Evolutionary conservation across 2,329 filamentous ascomycete genomes (phyloP), one percentile per base, ranked within the genome.

Genomic region (Lecanoromycetidae sp.): DNA sequence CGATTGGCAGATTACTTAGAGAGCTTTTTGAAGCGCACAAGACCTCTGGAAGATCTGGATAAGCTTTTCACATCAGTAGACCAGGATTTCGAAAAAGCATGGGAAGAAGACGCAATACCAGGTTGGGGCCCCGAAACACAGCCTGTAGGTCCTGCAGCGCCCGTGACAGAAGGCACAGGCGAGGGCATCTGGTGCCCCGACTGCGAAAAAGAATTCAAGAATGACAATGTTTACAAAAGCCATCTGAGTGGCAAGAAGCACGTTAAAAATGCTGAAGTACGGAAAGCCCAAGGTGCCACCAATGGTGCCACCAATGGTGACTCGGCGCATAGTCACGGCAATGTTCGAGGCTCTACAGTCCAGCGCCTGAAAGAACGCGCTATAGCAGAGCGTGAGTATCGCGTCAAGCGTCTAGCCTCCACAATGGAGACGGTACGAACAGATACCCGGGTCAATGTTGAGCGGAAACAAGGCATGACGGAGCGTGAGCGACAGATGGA

Each of bases 391-490:
- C 81, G 87, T 46, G 91, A 98, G 61, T 82, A 82, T 63, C 79
- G 87, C 15, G 76, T 95, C 44, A 84, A 82, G 60, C 83, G 82
- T 45, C 73, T 98, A 5, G 79, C 86, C 8, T 76, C 80, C 39
- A 78, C 84, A 4, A 91, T 98, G 78, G 82, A 84, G 61, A 84
- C 82, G 12, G 86, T 94, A 61, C 82, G 90, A 48, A 77, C 83
- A 63, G 90, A 94, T 59, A 96, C 91, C 0, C 78, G 84, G 40
- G 82, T 91, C 57, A 96, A 98, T 59, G 87, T 96, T 9, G 93
- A 98, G 72, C 84, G 91, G 43, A 91, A 87, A 64, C 87, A 93
- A 62, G 90, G 90, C 55, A 94, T 98, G 87, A 98, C 91, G 3
- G 90, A 96, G 61, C 81, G 87, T 26, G 91, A 98, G 64, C 82